These are phyloP conservation scores for Penicillium janthinellum DNA, from an alignment of 2,329 filamentous ascomycete species.

Conservation along the genomic window DNA sequence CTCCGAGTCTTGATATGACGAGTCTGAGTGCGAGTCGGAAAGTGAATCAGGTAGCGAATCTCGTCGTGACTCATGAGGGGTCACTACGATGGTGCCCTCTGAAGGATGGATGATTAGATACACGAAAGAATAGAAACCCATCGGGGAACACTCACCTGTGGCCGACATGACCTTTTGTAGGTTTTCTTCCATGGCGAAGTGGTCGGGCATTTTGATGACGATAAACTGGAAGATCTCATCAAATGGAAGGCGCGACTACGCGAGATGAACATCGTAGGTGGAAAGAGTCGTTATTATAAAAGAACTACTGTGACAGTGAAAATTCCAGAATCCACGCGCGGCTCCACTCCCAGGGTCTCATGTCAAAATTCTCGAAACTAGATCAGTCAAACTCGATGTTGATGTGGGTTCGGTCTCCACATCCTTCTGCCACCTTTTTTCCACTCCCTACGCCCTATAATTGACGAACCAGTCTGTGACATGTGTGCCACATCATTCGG, in stretches of 20 bases:
- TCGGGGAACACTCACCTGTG: slow-evolving; percentile 14
- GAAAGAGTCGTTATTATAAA: slow-evolving; percentile 15
- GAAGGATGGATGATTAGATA: not conserved
- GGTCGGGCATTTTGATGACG: slow-evolving; percentile 19
- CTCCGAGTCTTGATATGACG: slow-evolving; percentile 21
- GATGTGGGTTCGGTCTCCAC: slow-evolving; percentile 22
- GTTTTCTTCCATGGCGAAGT: slow-evolving; percentile 21
- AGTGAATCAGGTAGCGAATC: not conserved
- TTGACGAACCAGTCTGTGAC: slow-evolving; percentile 10
- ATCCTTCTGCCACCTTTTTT: slow-evolving; percentile 13
- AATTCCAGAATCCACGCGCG: slow-evolving; percentile 6
- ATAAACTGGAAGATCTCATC: slow-evolving; percentile 2
- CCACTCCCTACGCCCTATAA: slow-evolving; percentile 14
- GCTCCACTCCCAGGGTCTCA: slow-evolving; percentile 17
- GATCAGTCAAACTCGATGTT: slow-evolving; percentile 17
- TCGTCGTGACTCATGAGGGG: slow-evolving; percentile 15
- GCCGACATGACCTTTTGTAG: slow-evolving; percentile 22
- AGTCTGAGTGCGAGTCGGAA: slow-evolving; percentile 11
- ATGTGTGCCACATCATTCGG: slow-evolving; percentile 8
- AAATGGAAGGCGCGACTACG: not conserved
- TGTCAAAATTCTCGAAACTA: slow-evolving; percentile 10
- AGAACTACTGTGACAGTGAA: not conserved
- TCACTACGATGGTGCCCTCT: slow-evolving; percentile 15
- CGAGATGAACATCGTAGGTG: slow-evolving; percentile 15
- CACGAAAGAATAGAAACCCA: not conserved